Conservation (phyloP, 2,329 filamentous ascomycete genomes). For the Annulohypoxylon truncatum region DNA sequence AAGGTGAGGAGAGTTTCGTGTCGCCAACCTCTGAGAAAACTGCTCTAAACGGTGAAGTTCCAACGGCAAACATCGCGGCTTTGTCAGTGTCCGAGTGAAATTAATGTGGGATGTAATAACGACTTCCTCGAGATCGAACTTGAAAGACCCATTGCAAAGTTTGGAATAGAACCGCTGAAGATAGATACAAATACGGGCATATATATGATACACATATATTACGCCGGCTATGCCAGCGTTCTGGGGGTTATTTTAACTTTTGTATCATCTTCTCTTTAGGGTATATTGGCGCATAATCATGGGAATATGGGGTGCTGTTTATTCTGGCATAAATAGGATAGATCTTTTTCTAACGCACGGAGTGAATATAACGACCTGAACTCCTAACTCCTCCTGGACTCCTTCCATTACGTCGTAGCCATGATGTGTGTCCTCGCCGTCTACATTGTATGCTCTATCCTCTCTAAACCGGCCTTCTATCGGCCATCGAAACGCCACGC, state of each 20-base stretch:
- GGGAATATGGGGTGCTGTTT: background rate
- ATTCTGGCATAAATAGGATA: conserved; percentile 14
- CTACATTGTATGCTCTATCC: background rate
- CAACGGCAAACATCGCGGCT: conserved; percentile 30
- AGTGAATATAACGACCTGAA: conserved; percentile 11
- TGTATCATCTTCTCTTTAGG: background rate
- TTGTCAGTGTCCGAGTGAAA: conserved; percentile 26
- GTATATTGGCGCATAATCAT: conserved; percentile 15
- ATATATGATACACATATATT: background rate
- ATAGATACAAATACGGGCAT: conserved; percentile 11
- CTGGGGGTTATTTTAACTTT: background rate
- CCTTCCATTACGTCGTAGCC: background rate
- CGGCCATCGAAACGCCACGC: background rate
- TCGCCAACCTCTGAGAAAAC: conserved; percentile 27
- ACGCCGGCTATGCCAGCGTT: background rate
- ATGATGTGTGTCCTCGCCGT: background rate
- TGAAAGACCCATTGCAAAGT: background rate
- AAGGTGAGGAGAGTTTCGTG: conserved; percentile 29
- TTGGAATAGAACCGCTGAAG: background rate
- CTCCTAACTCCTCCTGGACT: conserved; percentile 5
- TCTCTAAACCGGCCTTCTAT: background rate
- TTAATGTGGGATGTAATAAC: background rate
- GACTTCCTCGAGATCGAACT: background rate
- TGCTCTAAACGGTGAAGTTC: conserved; percentile 30
- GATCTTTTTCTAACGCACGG: background rate